phyloP scores from a whole-genome alignment of 495 filamentous ascomycete species.

The Penicillium arizonense region DNA sequence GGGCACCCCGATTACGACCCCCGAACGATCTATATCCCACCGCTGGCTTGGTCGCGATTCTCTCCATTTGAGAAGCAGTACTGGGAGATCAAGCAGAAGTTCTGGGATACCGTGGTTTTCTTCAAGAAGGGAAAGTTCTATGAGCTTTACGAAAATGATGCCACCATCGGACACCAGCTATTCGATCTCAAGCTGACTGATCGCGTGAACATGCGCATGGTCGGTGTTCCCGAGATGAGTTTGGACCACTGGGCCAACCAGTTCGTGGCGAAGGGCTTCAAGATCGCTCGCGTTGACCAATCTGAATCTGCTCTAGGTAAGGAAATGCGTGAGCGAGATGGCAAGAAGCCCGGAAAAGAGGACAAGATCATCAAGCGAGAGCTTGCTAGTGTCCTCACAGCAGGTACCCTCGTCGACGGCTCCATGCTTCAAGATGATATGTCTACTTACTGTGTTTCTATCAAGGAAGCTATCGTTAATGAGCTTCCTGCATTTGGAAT shows the following conservation, averaged over 20 bases:
- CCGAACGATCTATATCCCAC: slow-evolving; percentile 86
- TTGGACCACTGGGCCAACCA: slow-evolving; percentile 92
- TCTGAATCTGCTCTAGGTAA: slow-evolving; percentile 93
- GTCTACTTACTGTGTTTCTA: slow-evolving; percentile 93
- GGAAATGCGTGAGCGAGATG: slow-evolving; percentile 92
- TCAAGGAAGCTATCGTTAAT: slow-evolving; percentile 82
- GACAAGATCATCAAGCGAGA: slow-evolving; percentile 94
- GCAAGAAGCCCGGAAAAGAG: slow-evolving; percentile 56
- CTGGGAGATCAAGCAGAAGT: slow-evolving; percentile 99
- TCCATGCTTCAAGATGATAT: slow-evolving; percentile 98
- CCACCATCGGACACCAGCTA: slow-evolving; percentile 92
- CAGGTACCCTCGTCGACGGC: slow-evolving; percentile 90
- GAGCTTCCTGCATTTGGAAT: slow-evolving; percentile 84
- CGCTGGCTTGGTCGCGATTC: slow-evolving; percentile 71
- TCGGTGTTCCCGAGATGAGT: slow-evolving; percentile 88
- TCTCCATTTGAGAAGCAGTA: slow-evolving; percentile 97
- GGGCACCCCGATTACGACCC: slow-evolving; percentile 91
- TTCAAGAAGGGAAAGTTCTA: slow-evolving; percentile 99
- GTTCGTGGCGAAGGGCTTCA: slow-evolving; percentile 90
- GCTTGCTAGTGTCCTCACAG: slow-evolving; percentile 84
- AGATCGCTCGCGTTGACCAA: slow-evolving; percentile 96
- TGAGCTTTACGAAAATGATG: slow-evolving; percentile 97
- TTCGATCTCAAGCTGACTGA: slow-evolving; percentile 99
- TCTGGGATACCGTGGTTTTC: slow-evolving; percentile 97
- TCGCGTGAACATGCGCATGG: slow-evolving; percentile 99